Evolutionary conservation across 345 rosid species (phyloP), one percentile per base, ranked within the genome.

Genomic region (Syzygium jambos): DNA sequence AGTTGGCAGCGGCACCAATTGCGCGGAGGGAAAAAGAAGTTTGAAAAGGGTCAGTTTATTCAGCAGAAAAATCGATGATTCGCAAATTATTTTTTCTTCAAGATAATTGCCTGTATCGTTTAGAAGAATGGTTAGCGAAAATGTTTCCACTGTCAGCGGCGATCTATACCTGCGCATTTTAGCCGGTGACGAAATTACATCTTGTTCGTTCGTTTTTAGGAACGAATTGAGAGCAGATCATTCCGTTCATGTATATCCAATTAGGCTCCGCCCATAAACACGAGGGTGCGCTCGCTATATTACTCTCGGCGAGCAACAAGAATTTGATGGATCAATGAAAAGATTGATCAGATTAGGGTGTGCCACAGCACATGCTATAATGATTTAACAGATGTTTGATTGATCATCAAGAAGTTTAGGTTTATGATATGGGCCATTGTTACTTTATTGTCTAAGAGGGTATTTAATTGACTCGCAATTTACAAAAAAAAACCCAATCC

Each of bases 401-500:
- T 34, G 46, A 38, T 73, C 0, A 11, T 13, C 46, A 34, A 34
- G 38, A 19, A 73, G 13, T 34, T 17, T 19, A 22, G 13, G 7
- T 73, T 9, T 73, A 17, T 73, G 80, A 34, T 68, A 0, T 1
- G 13, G 13, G 23, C 43, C 13, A 1, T 5, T 1, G 6, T 17
- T 9, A 5, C 2, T 65, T 30, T 68, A 68, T 30, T 16, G 6
- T 34, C 13, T 68, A 9, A 34, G 6, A 68, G 1, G 46, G 1
- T 68, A 13, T 68, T 65, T n/a, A n/a, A 30, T 65, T 30, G 43
- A 30, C 78, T 34, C 3, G 13, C 25, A 9, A 17, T 68, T 19
- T 30, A 9, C 2, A 38, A 68, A 68, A 0, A 65, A 30, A 30
- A 68, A 29, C 23, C 17, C 0, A 1, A 17, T 34, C 7, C 0